Base-by-base conservation (phyloP, 2,329 filamentous ascomycete species). In the Colletotrichum viniferum region DNA sequence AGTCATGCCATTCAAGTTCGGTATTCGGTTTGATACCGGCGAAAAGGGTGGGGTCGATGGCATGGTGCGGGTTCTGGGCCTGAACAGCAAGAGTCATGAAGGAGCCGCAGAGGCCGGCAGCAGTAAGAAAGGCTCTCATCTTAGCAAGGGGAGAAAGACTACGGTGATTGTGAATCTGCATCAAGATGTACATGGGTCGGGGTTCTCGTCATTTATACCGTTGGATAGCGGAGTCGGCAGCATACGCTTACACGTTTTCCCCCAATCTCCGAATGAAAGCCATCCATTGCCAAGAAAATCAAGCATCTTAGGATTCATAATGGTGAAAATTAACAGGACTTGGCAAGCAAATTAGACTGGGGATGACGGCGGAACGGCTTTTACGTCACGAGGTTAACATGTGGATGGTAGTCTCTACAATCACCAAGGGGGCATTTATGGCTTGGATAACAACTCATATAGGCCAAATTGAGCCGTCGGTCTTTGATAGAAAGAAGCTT, bases 1-100 rank as follows among this genome's bases (percentile, higher is more conserved):
- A 73, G 7, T 69, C 43, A n/a, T 69, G 65, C 71, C 65, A 73
- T 26, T 69, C 56, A 26, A 73, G 66, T 3, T 64, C 56, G 14
- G 32, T 64, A 26, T 36, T 69, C 8, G 71, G 38, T 2, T 43
- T 12, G 56, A 73, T 64, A 18, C 56, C 26, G 4, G 28, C 18
- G 30, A 73, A 73, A 14, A 58, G 34, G 9, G 21, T 36, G 0
- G 71, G 9, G 1, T 64, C 65, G 24, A 73, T 32, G n/a, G 16
- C 55, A 26, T 73, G 71, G 18, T 69, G 64, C 14, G 65, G 56
- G 4, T 38, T 43, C 43, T 73, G 71, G 18, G 65, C 65, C 6
- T 30, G 14, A n/a, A 68, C 28, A 14, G 58, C 13, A 16, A 69
- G 38, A 8, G 6, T 58, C 12, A 30, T 26, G 5, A 63, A 26